A percentile compares a stretch with the other conserved stretches of the same genome.
These are phyloP conservation scores for Raddia distichophylla DNA, from an alignment of 176 grass and related monocot species.

Conservation along the genomic window DNA sequence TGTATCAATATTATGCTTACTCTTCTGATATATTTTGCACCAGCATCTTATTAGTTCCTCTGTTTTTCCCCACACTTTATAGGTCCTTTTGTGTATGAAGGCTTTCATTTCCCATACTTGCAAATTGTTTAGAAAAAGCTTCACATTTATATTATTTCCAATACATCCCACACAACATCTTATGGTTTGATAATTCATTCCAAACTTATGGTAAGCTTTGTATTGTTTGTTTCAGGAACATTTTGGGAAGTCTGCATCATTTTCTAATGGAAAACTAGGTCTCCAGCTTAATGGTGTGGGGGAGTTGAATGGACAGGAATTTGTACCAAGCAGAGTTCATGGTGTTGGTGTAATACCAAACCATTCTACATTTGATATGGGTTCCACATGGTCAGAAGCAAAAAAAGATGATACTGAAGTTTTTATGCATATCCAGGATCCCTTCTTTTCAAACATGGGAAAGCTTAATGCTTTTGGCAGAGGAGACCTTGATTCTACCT, in stretches of 20 bases:
- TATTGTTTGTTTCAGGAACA: conserved; percentile 37
- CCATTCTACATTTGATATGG: conserved; percentile 23
- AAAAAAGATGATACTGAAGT: conserved; percentile 35
- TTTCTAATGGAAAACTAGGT: conserved; percentile 19
- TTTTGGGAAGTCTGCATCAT: conserved; percentile 43
- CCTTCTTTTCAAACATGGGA: conserved; percentile 39
- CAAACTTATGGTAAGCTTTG: neutral
- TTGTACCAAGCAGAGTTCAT: conserved; percentile 30
- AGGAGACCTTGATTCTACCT: conserved; percentile 33
- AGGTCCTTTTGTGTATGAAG: neutral
- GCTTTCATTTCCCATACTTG: neutral
- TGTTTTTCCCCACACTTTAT: neutral
- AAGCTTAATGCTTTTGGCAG: conserved; percentile 42
- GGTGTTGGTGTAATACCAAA: conserved; percentile 29
- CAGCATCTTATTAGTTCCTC: neutral
- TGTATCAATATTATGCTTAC: neutral
- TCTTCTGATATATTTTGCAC: neutral
- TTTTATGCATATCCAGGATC: conserved; percentile 29
- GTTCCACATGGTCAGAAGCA: conserved; percentile 36
- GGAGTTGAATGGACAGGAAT: conserved; percentile 43
- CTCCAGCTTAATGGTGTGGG: conserved; percentile 15
- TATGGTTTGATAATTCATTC: neutral
- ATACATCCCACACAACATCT: neutral
- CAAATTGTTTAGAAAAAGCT: neutral
- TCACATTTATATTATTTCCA: neutral